Base-by-base conservation (phyloP, 2,329 filamentous ascomycete genomes). In the Fusarium zealandicum region DNA sequence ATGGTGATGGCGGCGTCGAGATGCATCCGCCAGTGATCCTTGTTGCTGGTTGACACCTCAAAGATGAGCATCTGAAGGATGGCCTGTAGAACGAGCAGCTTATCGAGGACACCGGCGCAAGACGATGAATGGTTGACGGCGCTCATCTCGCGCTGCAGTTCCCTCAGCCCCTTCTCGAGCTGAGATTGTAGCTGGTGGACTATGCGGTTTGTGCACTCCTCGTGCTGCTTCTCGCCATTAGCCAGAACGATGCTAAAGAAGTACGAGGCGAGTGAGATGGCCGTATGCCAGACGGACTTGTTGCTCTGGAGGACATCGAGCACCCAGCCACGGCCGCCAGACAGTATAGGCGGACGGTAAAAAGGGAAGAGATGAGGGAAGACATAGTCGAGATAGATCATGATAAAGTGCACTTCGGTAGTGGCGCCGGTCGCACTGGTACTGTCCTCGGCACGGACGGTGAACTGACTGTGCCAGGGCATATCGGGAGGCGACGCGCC, bases 291-390 rank as follows among this genome's bases (percentile, higher is more conserved):
- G 16, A 86, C 75, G 1, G 82, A 76, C 56, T 80, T 82, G 69
- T 84, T 86, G 54, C 77, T 79, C 49, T 82, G 76, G 9, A 87
- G 73, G 35, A 84, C 73, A 25, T 82, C 78, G 30, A 88, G 72
- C 22, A 88, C 74, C 85, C 85, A 88, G 20, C 81, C 79, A 41
- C 82, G 78, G 12, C 84, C 85, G n/a, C 82, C 80, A 50, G 82
- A 75, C 4, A 82, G 73, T 6, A 85, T 66, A 3, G 76, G 75
- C 1, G 85, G 85, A 3, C 78, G 78, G 69, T 87, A 88, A 66
- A 86, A 83, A 3, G 86, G 86, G 64, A 84, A 87, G 1, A 87
- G 71, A 59, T 86, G 83, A 2, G 85, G 84, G 56, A 87, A 80
- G 16, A 87, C 76, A 57, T 83, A 80, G 67, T 88, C 85, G 38